phyloP scores from a whole-genome alignment of 768 basidiomycete species.

The Mycena chlorophos region DNA sequence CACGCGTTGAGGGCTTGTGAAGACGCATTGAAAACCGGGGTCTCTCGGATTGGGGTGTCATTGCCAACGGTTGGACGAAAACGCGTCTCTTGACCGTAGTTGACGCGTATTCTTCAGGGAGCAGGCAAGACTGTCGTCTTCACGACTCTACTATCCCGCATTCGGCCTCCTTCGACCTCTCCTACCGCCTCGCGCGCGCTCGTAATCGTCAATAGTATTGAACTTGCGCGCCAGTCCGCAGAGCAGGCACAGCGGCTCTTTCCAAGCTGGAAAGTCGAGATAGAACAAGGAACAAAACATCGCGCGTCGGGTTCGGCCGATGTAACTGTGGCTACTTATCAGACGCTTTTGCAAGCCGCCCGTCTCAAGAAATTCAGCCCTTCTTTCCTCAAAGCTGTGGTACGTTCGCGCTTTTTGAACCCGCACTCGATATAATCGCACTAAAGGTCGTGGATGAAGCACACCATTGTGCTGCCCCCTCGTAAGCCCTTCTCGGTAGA shows the following conservation, averaged over 20 bases:
- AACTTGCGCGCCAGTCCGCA: constrained; percentile 87
- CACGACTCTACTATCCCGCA: constrained; percentile 71
- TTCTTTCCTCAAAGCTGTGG: constrained; percentile 60
- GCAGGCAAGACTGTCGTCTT: constrained; percentile 92
- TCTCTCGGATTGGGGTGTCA: constrained; percentile 77
- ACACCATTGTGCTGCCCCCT: constrained; percentile 91
- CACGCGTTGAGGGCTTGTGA: constrained; percentile 76
- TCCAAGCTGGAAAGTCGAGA: constrained; percentile 80
- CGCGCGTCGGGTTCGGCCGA: constrained; percentile 80
- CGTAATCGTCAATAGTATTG: constrained; percentile 86
- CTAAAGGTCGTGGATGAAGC: constrained; percentile 79
- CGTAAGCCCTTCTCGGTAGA: constrained; percentile 50
- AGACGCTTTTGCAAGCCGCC: constrained; percentile 67
- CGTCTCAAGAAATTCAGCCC: constrained; percentile 79
- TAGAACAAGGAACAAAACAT: constrained; percentile 83
- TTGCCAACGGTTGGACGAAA: constrained; percentile 55
- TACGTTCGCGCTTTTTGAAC: background rate
- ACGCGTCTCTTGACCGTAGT: background rate
- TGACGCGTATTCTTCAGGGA: constrained; percentile 35
- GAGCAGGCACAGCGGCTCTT: constrained; percentile 64
- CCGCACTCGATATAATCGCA: background rate
- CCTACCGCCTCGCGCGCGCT: constrained; percentile 58
- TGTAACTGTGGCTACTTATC: constrained; percentile 87
- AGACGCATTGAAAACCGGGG: constrained; percentile 66
- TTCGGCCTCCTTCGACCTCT: constrained; percentile 45